phyloP scores from a whole-genome alignment of 768 basidiomycete genomes.

The Cyclocybe aegerita region DNA sequence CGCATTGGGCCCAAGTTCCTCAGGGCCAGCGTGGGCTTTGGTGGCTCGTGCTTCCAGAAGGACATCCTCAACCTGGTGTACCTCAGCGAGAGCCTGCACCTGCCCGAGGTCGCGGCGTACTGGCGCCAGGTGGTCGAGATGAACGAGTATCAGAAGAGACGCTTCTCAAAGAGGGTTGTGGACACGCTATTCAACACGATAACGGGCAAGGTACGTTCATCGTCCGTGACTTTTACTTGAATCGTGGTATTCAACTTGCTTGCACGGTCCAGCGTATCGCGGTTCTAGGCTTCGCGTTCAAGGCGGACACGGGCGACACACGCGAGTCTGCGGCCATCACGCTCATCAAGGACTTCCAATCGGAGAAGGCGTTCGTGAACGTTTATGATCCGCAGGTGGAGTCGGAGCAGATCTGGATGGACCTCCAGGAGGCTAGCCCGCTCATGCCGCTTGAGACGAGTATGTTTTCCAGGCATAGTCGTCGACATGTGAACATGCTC shows the following conservation, averaged over 20 bases:
- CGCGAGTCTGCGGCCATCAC: constrained; percentile 96
- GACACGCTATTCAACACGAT: constrained; percentile 99
- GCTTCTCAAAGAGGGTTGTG: constrained; percentile 95
- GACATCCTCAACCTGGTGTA: constrained; percentile 99
- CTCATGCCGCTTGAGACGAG: constrained; percentile 60
- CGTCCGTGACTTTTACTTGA: not conserved
- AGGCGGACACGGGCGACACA: constrained; percentile 98
- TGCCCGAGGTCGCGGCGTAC: constrained; percentile 96
- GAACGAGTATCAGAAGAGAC: constrained; percentile 97
- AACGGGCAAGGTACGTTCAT: constrained; percentile 81
- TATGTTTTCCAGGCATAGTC: constrained; percentile 38
- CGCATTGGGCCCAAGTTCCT: constrained; percentile 96
- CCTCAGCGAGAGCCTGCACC: constrained; percentile 89
- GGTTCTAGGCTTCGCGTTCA: constrained; percentile 98
- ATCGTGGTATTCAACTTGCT: not conserved
- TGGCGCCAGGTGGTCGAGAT: constrained; percentile 97
- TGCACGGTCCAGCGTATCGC: constrained; percentile 68
- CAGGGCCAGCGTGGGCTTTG: constrained; percentile 94
- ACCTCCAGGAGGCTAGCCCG: constrained; percentile 72
- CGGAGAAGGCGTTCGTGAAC: constrained; percentile 82
- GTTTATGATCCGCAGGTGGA: constrained; percentile 93
- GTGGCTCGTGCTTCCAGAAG: constrained; percentile 99
- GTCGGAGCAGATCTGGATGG: constrained; percentile 84
- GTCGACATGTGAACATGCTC: constrained; percentile 4
- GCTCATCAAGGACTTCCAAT: constrained; percentile 90